These are phyloP conservation scores for Pseudofabraea citricarpa DNA, from an alignment of 2,329 filamentous ascomycete species.

Conservation along the genomic window DNA sequence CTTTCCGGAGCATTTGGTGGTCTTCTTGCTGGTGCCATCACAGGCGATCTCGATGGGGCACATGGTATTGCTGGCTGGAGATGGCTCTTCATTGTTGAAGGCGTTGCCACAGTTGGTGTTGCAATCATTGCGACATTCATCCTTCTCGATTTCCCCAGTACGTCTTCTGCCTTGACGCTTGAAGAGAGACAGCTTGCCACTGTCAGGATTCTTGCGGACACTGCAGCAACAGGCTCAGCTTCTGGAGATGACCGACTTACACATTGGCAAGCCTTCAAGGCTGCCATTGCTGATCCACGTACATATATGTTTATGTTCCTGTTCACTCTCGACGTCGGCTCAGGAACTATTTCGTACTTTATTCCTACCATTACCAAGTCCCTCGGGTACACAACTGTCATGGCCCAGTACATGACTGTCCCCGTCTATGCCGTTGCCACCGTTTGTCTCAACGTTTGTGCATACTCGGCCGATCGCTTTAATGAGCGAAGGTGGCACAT, in stretches of 20 bases:
- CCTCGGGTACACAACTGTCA: conserved; percentile 50
- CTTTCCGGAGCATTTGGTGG: conserved; percentile 46
- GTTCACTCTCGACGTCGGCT: conserved; percentile 42
- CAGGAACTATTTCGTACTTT: conserved; percentile 59
- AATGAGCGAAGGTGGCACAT: conserved; percentile 30
- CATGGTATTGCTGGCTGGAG: conserved; percentile 45
- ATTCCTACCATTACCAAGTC: conserved; percentile 61
- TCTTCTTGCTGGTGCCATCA: conserved; percentile 36
- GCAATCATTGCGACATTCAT: conserved; percentile 37
- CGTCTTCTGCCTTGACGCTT: conserved; percentile 32
- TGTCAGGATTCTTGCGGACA: conserved; percentile 38
- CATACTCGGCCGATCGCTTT: conserved; percentile 42
- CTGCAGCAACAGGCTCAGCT: conserved; percentile 30
- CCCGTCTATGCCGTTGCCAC: conserved; percentile 54
- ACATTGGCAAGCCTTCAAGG: conserved; percentile 32
- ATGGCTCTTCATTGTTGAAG: conserved; percentile 47
- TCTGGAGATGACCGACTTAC: conserved; percentile 24
- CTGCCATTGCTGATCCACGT: conserved; percentile 39
- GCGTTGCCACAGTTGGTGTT: conserved; percentile 36
- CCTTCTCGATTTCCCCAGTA: conserved; percentile 44
- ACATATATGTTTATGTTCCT: conserved; percentile 43
- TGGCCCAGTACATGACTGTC: conserved; percentile 51
- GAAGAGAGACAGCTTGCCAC: conserved; percentile 38
- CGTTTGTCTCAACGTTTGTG: conserved; percentile 45
- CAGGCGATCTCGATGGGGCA: conserved; percentile 36